Evolutionary conservation across 108 stramenopile genomes (phyloP), one percentile per base, ranked within the genome.

Genomic region (Stephanodiscus minutulus): DNA sequence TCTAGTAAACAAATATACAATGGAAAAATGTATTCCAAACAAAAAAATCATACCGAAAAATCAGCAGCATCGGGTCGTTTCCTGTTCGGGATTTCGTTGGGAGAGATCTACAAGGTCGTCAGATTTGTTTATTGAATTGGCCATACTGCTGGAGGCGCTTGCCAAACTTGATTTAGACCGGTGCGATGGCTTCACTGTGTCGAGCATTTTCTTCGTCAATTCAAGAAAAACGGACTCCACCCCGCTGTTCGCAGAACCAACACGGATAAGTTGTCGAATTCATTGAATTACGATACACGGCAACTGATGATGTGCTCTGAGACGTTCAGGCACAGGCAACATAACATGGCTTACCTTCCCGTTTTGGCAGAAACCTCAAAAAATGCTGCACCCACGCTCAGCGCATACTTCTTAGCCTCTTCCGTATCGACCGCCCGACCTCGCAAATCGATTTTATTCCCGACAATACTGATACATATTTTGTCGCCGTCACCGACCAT

Each of bases 331-430:
- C 20, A n/a, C n/a, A n/a, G n/a, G n/a, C n/a, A n/a, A n/a, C n/a
- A n/a, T n/a, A 49, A 49, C 17, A 49, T 49, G 48, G 9, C 50
- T 52, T 52, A 52, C 50, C 50, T 68, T 25, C 76, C 76, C 7
- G 76, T 69, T 29, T 77, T 77, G 15, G 91, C 91, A 8, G 87
- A 90, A 7, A 89, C 89, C 77, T 95, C 94, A n/a, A 90, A 87
- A 75, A 87, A 95, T 44, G 85, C 88, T 27, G 93, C 74, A 33
- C 73, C 79, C 0, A 75, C 69, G 55, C 49, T 70, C 3, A 46
- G 33, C 12, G 79, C 68, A 70, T 64, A 75, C 18, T 31, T 48
- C 5, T 47, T 24, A 3, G 76, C 81, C 31, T 55, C 61, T 48
- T 72, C 39, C 8, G 39, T 1, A 28, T 47, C 55, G 6, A 83